phyloP scores from a whole-genome alignment of 2,329 filamentous ascomycete genomes.

The Colletotrichum sp. region DNA sequence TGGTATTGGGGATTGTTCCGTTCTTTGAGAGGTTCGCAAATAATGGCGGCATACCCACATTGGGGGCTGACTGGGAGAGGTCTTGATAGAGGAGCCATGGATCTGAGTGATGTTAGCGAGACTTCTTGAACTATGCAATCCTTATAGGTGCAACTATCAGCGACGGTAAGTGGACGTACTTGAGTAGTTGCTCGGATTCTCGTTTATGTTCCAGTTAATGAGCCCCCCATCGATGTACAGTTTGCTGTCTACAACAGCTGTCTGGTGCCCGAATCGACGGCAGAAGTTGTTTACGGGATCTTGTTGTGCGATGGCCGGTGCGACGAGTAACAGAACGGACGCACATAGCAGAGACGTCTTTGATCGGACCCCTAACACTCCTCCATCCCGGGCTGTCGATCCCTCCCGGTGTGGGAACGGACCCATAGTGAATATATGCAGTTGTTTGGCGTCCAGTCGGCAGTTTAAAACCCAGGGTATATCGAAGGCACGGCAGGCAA shows the following conservation, averaged over 20 bases:
- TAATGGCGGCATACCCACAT: conserved; percentile 54
- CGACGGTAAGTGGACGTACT: conserved; percentile 46
- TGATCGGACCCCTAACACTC: background rate
- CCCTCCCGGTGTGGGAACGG: background rate
- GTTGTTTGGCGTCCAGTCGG: background rate
- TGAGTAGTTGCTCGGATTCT: conserved; percentile 52
- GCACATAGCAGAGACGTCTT: background rate
- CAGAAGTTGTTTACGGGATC: conserved; percentile 61
- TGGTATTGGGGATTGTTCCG: conserved; percentile 52
- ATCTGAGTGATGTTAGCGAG: conserved; percentile 39
- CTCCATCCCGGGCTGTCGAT: background rate
- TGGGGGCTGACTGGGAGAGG: conserved; percentile 44
- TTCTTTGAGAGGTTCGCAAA: conserved; percentile 66
- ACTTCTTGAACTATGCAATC: background rate
- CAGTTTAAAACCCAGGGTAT: background rate
- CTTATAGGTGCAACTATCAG: background rate
- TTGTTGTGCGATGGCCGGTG: conserved; percentile 35
- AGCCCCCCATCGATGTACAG: conserved; percentile 69
- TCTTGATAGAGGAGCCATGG: conserved; percentile 63
- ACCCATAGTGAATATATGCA: background rate
- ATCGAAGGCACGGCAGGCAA: background rate
- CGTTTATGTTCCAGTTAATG: conserved; percentile 51
- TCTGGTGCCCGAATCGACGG: conserved; percentile 62
- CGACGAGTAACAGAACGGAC: background rate
- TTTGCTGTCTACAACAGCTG: conserved; percentile 61